These are phyloP conservation scores for Aristolochia californica DNA, from an alignment of 164 flowering plant genomes.

Conservation along the genomic window DNA sequence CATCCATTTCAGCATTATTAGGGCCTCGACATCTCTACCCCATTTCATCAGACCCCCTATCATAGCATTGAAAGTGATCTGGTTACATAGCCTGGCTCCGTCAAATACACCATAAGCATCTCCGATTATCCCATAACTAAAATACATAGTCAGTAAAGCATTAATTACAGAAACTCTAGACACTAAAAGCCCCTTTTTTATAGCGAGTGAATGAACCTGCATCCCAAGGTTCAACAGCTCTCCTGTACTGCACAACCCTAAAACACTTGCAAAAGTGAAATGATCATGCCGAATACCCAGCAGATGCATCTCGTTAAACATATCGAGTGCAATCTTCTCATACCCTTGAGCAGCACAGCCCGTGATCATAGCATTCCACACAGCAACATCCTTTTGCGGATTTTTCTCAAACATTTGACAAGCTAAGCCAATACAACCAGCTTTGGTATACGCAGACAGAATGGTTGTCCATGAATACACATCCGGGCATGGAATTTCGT, in stretches of 20 bases:
- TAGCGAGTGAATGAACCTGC: constrained; percentile 47
- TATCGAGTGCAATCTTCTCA: constrained; percentile 25
- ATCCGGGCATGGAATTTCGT: constrained; percentile 52
- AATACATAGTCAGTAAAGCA: constrained; percentile 64
- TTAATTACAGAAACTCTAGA: constrained; percentile 43
- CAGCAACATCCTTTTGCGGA: constrained; percentile 30
- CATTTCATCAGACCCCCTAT: constrained; percentile 50
- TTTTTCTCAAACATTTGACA: constrained; percentile 33
- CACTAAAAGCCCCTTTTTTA: constrained; percentile 38
- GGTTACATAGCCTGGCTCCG: constrained; percentile 28
- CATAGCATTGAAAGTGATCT: constrained; percentile 61
- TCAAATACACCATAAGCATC: constrained; percentile 45
- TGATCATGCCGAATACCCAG: constrained; percentile 43
- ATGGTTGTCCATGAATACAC: constrained; percentile 61
- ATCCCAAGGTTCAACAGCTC: constrained; percentile 38
- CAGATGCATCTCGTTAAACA: constrained; percentile 45
- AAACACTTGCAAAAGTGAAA: constrained; percentile 49
- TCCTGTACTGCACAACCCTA: constrained; percentile 38
- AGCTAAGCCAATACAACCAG: constrained; percentile 37
- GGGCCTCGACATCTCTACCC: constrained; percentile 40
- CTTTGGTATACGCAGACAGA: constrained; percentile 39
- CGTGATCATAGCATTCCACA: constrained; percentile 71
- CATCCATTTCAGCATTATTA: constrained; percentile 41
- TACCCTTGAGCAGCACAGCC: constrained; percentile 47
- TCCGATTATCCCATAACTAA: constrained; percentile 21